Base-by-base conservation (phyloP, 2,329 filamentous ascomycete species). In the Periconia sp. region DNA sequence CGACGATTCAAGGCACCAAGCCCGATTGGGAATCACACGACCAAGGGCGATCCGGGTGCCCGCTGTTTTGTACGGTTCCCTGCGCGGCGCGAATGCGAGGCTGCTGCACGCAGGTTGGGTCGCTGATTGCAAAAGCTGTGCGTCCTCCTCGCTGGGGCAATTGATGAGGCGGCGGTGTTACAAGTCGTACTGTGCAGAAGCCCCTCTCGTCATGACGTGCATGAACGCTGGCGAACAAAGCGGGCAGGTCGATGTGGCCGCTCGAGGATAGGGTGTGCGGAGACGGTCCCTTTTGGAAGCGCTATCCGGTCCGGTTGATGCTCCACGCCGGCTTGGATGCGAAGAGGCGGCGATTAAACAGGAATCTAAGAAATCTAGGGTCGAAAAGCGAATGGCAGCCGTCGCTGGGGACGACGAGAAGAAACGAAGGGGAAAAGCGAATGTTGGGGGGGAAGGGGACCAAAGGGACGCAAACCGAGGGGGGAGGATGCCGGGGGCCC, bases 401-500 rank as follows among this genome's bases (percentile, higher is more conserved):
- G 43, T 42, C 26, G n/a, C 25, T 19, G 29, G 26, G 21, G 42
- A 25, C 30, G 36, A 45, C 29, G 28, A 40, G 52, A 50, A 49
- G 40, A 43, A 58, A 50, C 38, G 43, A 43, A 49, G 24, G 17
- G 17, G 11, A 38, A 28, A 40, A 66, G 54, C 54, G 64, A 66
- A 52, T 42, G 62, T 65, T 22, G 40, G 42, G 38, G 44, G 44
- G 43, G 23, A 43, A 39, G 36, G 43, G 32, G 42, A 31, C 8
- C 31, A 36, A 29, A 35, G 49, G 50, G 36, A 34, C 40, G 37
- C 44, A 54, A 44, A 16, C 28, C 17, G 24, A 25, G 35, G 17
- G 36, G 43, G 40, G 53, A 43, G 52, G 43, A 26, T 5, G 8
- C 10, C 35, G 40, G 49, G 51, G 56, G 47, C 52, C 43, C 41